These are phyloP conservation scores for Paxillus ammoniavirescens DNA, from an alignment of 768 basidiomycete genomes.

Conservation along the genomic window DNA sequence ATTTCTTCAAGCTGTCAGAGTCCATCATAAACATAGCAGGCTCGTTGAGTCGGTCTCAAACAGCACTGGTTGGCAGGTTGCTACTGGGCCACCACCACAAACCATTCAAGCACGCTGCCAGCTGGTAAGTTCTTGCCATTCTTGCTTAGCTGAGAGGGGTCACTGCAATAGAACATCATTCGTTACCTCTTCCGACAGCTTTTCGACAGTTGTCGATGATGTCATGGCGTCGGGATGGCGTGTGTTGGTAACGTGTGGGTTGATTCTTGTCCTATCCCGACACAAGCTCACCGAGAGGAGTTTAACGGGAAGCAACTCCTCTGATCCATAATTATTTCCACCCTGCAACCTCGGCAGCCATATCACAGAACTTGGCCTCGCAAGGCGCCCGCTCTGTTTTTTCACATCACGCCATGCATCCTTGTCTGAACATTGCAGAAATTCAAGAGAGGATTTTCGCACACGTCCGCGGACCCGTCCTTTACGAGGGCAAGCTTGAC, in stretches of 20 bases:
- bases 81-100: too few relatives aligned
- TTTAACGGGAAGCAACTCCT: neutral
- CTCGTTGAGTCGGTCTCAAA: too few relatives aligned
- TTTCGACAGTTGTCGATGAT: neutral
- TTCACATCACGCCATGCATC: neutral
- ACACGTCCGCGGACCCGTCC: neutral
- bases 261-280: neutral
- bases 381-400: neutral
- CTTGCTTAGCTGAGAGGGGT: too few relatives aligned
- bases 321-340: neutral
- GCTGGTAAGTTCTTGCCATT: too few relatives aligned
- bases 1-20: too few relatives aligned
- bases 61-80: too few relatives aligned
- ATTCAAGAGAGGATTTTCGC: neutral
- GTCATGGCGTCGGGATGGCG: neutral
- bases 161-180: constrained; percentile 21
- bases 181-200: neutral
- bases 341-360: neutral
- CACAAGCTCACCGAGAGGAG: neutral
- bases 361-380: neutral
- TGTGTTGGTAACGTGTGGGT: neutral
- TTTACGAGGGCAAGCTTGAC: neutral
- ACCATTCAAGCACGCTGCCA: too few relatives aligned
- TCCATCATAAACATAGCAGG: too few relatives aligned
- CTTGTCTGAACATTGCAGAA: neutral